Base-by-base conservation (phyloP, 1,284 basidiomycete species). In the Malassezia dermatis region DNA sequence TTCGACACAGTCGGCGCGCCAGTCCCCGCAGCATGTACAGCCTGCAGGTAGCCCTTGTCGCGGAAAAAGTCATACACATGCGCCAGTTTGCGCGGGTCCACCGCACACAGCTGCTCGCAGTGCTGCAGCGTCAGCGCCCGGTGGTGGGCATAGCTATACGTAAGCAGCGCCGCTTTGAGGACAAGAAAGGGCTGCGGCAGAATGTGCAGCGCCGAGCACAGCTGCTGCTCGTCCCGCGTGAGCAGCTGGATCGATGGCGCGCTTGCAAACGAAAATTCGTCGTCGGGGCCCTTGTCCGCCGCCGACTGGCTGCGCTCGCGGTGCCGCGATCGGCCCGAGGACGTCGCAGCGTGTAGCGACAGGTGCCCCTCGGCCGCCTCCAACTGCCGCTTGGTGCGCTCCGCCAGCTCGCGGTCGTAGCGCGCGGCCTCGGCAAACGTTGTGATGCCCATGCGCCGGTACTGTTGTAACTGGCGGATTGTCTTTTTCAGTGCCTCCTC, bases 1-100 rank as follows among this genome's bases (percentile, higher is more conserved):
- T 4, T 31, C 8, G 46, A 21, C 15, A 31, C 30, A 17, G 4
- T 6, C 32, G 46, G 12, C 46, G 12, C 21, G 13, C 21, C 46
- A 26, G 17, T 11, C 32, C 12, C 12, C 24, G 53, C 53, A 5
- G 32, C 30, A 5, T 10, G 6, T 8, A 51, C 53, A 11, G 48
- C 48, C 7, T 46, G 41, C 39, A 73, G 55, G 49, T 69, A 72
- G 31, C 70, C 70, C 58, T 71, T 63, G 51, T 69, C 62, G 41
- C 61, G 56, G 53, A 73, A 64, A 35, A 72, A 64, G 46, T 73
- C 71, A 59, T 67, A 73, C 19, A 73, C 62, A 35, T 69, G 67
- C 46, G 63, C 61, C 6, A 68, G 51, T 55, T 73, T 73, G 53
- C 67, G 71, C 11, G 67, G 67, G 41, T 67, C 67, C 19, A 71